Evolutionary conservation across 495 filamentous ascomycete species (phyloP).

Genomic region (Annulohypoxylon bovei): DNA sequence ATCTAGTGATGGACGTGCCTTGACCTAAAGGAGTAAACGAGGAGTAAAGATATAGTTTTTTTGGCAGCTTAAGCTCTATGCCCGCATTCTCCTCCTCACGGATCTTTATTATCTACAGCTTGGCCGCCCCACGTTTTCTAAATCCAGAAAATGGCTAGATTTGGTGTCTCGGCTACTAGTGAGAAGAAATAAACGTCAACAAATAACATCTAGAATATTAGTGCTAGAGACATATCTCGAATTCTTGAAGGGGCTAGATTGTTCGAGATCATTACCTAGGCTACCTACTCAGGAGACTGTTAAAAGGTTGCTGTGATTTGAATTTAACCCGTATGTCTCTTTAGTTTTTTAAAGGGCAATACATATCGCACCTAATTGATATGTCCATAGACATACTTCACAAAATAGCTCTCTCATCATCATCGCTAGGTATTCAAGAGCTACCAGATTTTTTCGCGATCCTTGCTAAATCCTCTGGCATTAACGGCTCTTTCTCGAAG

Average conservation of each 20-base stretch:
- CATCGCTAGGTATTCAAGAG: neutral
- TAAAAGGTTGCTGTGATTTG: too few species aligned
- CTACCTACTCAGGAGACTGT: too few species aligned
- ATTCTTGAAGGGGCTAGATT: neutral
- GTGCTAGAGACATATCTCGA: neutral
- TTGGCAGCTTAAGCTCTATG: constrained; percentile 14
- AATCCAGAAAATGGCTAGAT: neutral
- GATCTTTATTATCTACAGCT: constrained; percentile 12
- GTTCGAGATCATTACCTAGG: too few species aligned
- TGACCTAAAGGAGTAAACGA: constrained; percentile 30
- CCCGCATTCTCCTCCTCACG: constrained; percentile 18
- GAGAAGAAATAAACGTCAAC: neutral
- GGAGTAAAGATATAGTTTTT: constrained; percentile 16
- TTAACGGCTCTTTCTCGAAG: constrained; percentile 56
- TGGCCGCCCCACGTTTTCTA: constrained; percentile 18
- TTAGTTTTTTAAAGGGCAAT: neutral
- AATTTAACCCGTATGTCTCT: too few species aligned
- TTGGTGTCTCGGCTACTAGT: neutral
- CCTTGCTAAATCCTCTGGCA: constrained; percentile 54
- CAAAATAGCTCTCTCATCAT: neutral
- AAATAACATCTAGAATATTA: neutral
- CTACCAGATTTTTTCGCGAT: constrained; percentile 41
- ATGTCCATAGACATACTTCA: neutral
- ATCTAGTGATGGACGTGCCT: constrained; percentile 12
- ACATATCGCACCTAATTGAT: neutral